Percentiles rank a stretch among this genome's conserved stretches.
Evolutionary conservation across 441 rosid genomes (phyloP).

Genomic region (Pelargonium exstipulatum): DNA sequence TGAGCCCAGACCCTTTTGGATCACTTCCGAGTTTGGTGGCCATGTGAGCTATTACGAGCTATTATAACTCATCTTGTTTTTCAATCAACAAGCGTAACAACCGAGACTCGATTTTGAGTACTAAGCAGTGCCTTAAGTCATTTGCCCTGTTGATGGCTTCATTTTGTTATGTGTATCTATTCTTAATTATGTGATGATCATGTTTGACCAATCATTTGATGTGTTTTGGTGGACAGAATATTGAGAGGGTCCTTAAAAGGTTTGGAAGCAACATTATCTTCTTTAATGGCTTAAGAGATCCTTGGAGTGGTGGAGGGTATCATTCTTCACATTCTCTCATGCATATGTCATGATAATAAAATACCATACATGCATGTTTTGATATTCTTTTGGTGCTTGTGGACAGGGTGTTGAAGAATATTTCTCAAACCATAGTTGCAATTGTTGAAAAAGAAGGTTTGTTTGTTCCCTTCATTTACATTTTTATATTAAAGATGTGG

Average conservation of each 20-base stretch:
- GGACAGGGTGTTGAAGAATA: conserved; percentile 44
- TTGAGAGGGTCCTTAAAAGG: conserved; percentile 40
- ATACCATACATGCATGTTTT: not conserved
- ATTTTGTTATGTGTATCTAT: not conserved
- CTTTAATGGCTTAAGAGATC: conserved; percentile 66
- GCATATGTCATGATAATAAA: not conserved
- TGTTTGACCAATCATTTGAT: not conserved
- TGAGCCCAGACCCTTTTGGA: conserved; percentile 45
- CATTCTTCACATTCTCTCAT: not conserved
- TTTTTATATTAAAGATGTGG: too few species aligned
- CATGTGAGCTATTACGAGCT: conserved; percentile 27
- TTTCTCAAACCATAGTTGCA: conserved; percentile 44
- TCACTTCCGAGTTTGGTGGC: conserved; percentile 46
- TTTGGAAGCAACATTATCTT: conserved; percentile 57
- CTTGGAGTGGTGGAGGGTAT: conserved; percentile 76
- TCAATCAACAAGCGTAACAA: too few species aligned
- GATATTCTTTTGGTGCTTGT: not conserved
- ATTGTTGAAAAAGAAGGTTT: conserved; percentile 46
- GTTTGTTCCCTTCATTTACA: too few species aligned
- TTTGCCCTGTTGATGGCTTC: too few species aligned
- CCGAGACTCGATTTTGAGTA: too few species aligned
- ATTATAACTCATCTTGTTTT: too few species aligned
- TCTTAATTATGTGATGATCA: not conserved
- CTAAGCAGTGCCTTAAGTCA: too few species aligned
- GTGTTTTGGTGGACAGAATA: conserved; percentile 26